Percentiles rank a stretch among this genome's conserved stretches.
Conservation (phyloP, 2,329 filamentous ascomycete genomes). For the Pseudogymnoascus sp. region DNA sequence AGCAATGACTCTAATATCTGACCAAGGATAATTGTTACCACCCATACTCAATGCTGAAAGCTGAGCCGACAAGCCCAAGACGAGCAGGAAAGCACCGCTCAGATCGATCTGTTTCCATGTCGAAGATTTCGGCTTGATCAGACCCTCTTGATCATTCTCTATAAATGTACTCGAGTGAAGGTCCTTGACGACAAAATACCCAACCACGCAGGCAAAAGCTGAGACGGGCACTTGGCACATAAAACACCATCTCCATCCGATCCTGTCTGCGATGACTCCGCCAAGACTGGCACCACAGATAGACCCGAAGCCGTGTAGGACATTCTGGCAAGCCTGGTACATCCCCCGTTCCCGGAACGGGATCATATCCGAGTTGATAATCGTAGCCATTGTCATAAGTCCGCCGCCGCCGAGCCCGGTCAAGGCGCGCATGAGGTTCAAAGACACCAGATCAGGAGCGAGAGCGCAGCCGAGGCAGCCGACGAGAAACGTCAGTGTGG, state of each 20-base stretch:
- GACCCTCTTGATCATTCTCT: constrained; percentile 15
- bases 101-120: constrained; percentile 51
- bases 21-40: constrained; percentile 47
- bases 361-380: constrained; percentile 58
- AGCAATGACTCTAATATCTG: constrained; percentile 38
- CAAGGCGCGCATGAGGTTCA: constrained; percentile 57
- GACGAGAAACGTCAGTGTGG: constrained; percentile 49
- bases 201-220: constrained; percentile 43
- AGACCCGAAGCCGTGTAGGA: constrained; percentile 51
- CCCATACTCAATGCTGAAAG: constrained; percentile 47
- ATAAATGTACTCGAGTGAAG: constrained; percentile 20
- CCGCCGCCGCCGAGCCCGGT: constrained; percentile 64
- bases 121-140: constrained; percentile 25
- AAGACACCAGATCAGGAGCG: constrained; percentile 46
- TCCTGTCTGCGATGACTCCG: constrained; percentile 51
- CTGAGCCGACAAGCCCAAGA: constrained; percentile 49
- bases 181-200: constrained; percentile 43
- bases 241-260: constrained; percentile 64
- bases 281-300: constrained; percentile 56
- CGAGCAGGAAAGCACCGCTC: constrained; percentile 46
- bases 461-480: constrained; percentile 59
- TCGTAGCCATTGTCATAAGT: constrained; percentile 57
- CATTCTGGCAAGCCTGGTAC: constrained; percentile 54
- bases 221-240: constrained; percentile 54
- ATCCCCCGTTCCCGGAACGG: constrained; percentile 46